These are phyloP conservation scores for Kuraishia molischiana DNA, from an alignment of 805 yeast genomes.

Conservation along the genomic window DNA sequence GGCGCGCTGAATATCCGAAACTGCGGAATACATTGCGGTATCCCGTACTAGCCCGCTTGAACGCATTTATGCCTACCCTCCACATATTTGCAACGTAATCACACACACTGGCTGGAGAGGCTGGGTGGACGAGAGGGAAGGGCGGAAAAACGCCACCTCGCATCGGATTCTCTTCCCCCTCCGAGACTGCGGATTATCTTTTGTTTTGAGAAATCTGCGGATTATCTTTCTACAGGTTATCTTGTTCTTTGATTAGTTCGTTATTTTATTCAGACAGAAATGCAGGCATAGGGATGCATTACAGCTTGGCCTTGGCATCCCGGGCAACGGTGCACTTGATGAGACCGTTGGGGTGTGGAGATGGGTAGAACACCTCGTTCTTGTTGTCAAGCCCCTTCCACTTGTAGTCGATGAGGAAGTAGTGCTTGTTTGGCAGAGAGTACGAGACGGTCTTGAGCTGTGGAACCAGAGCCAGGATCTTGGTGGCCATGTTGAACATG, in stretches of 20 bases:
- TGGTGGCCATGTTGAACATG: constrained; percentile 85
- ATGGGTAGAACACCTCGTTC: constrained; percentile 79
- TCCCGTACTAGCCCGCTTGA: background rate
- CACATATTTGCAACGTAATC: too few species aligned
- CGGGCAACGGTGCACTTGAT: constrained; percentile 84
- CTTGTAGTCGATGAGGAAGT: constrained; percentile 65
- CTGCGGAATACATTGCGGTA: background rate
- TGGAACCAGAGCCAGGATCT: constrained; percentile 50
- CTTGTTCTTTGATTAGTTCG: too few species aligned
- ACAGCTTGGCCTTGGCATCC: constrained; percentile 45
- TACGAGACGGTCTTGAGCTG: constrained; percentile 59
- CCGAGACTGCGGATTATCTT: too few species aligned
- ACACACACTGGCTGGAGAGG: too few species aligned
- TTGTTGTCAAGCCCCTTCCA: constrained; percentile 83
- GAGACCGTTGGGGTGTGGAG: constrained; percentile 88
- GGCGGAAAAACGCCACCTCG: too few species aligned
- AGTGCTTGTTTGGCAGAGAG: constrained; percentile 86
- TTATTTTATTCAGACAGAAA: too few species aligned
- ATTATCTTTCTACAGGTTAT: too few species aligned
- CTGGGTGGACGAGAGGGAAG: too few species aligned
- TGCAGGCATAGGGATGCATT: too few species aligned
- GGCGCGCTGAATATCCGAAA: background rate
- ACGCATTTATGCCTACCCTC: background rate
- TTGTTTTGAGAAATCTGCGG: too few species aligned
- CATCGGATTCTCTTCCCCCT: too few species aligned